phyloP scores from a whole-genome alignment of 208 protist species.

The Herpetomonas muscarum region DNA sequence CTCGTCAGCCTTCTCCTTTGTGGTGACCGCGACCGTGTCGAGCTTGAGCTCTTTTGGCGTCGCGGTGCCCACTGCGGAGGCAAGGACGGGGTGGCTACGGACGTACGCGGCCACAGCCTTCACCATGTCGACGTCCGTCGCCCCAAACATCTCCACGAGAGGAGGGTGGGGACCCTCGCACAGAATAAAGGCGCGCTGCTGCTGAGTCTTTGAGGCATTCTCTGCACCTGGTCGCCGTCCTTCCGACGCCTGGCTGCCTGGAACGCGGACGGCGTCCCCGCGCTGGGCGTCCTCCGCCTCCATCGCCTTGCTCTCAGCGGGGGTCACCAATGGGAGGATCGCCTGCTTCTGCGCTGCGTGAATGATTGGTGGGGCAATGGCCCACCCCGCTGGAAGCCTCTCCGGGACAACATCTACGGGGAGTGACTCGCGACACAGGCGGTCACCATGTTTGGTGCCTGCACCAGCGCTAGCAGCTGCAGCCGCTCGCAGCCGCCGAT shows the following conservation, averaged over 20 bases:
- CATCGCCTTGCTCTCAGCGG: not conserved
- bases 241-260: not conserved
- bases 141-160: not conserved
- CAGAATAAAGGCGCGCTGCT: not conserved
- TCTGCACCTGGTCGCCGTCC: not conserved
- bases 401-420: slow-evolving; percentile 4
- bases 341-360: slow-evolving; percentile 1
- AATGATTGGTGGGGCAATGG: slow-evolving; percentile 7
- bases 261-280: not conserved
- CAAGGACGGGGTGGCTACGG: too few relatives aligned
- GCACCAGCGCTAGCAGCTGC: not conserved
- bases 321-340: slow-evolving; percentile 7
- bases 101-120: too few relatives aligned
- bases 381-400: slow-evolving; percentile 3
- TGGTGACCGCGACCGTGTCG: too few relatives aligned
- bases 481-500: not conserved
- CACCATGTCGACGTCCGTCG: too few relatives aligned
- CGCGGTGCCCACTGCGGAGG: too few relatives aligned
- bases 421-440: not conserved
- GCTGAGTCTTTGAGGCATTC: too few relatives aligned
- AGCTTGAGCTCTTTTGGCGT: too few relatives aligned
- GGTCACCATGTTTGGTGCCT: not conserved
- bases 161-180: not conserved
- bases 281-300: slow-evolving; percentile 1
- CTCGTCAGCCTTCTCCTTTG: too few relatives aligned